phyloP scores from a whole-genome alignment of 2,329 filamentous ascomycete species.

The Epichloe glyceriae region DNA sequence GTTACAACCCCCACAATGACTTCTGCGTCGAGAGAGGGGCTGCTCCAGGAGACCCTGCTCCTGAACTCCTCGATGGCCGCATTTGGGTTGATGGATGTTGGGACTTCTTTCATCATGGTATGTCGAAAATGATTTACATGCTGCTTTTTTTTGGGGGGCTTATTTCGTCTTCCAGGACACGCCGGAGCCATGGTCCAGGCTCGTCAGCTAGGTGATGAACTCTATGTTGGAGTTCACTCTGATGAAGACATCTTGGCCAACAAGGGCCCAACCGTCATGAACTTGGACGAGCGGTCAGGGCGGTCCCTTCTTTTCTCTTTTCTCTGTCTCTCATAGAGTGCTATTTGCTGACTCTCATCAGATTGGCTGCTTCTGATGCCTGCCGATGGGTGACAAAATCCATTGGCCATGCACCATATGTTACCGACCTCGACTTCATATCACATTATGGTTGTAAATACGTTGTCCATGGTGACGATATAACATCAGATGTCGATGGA shows the following conservation, averaged over 20 bases:
- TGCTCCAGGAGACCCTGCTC: conserved; percentile 31
- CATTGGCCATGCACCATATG: conserved; percentile 79
- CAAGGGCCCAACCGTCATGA: conserved; percentile 98
- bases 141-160: background rate
- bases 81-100: conserved; percentile 99
- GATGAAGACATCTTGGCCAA: conserved; percentile 93
- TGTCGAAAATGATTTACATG: conserved; percentile 9
- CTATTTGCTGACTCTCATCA: conserved; percentile 21
- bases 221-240: conserved; percentile 87
- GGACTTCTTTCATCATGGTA: conserved; percentile 96
- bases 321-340: background rate
- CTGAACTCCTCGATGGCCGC: conserved; percentile 50
- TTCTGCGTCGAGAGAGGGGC: conserved; percentile 13
- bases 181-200: conserved; percentile 95
- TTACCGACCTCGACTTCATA: conserved; percentile 88
- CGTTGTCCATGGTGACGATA: conserved; percentile 94
- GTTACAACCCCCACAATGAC: conserved; percentile 9
- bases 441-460: conserved; percentile 90
- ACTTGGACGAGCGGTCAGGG: conserved; percentile 62
- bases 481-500: conserved; percentile 84
- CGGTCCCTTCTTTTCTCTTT: background rate
- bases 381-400: conserved; percentile 88
- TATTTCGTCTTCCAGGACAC: conserved; percentile 48
- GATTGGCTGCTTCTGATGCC: conserved; percentile 79
- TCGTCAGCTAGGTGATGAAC: conserved; percentile 74